phyloP scores from a whole-genome alignment of 1,139 yeast species.

The Candida sp. region DNA sequence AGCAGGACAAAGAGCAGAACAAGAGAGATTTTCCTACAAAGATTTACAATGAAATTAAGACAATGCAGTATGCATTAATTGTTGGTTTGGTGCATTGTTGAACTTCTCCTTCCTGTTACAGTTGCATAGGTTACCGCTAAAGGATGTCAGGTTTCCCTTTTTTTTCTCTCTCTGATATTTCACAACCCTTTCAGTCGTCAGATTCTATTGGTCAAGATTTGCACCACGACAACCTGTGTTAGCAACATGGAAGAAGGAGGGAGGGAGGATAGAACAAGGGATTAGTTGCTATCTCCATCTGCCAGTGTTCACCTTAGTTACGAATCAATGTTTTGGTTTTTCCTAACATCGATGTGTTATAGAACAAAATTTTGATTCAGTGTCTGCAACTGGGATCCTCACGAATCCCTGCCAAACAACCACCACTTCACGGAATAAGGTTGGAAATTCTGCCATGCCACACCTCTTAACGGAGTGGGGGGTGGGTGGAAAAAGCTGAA shows the following conservation, averaged over 20 bases:
- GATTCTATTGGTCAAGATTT: neutral
- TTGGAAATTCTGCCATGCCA: neutral
- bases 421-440: neutral
- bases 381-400: neutral
- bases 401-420: neutral
- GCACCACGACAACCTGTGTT: neutral
- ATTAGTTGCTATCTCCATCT: no score
- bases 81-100: neutral
- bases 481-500: neutral
- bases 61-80: neutral
- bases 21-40: neutral
- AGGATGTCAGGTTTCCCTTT: no score
- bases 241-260: no score
- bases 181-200: neutral
- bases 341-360: neutral
- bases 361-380: neutral
- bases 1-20: neutral
- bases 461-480: neutral
- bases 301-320: no score
- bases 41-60: constrained; percentile 1
- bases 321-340: neutral
- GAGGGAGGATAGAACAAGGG: no score
- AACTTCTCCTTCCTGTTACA: neutral
- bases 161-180: no score
- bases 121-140: no score